Evolutionary conservation across 116 monocot species (phyloP).

Genomic region (Zostera marina): DNA sequence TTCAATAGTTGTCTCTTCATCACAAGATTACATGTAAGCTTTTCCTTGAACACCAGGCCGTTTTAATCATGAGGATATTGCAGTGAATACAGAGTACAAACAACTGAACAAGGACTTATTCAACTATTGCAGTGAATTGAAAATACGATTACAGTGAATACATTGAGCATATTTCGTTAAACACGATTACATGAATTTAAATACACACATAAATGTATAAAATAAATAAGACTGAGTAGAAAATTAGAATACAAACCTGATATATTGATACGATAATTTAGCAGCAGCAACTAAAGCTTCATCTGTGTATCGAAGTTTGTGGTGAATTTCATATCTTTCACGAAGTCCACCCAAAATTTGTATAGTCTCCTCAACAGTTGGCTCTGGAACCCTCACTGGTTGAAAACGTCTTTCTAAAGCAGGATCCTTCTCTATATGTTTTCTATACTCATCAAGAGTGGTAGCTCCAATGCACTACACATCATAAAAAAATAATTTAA

Average conservation of each 20-base stretch:
- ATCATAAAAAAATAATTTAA: background rate
- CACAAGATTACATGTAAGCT: too few species aligned
- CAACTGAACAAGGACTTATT: too few species aligned
- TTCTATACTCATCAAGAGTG: constrained; percentile 63
- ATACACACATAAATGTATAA: background rate
- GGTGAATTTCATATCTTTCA: constrained; percentile 84
- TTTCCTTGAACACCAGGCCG: too few species aligned
- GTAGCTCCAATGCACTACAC: constrained; percentile 66
- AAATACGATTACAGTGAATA: too few species aligned
- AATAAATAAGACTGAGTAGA: background rate
- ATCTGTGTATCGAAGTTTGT: constrained; percentile 84
- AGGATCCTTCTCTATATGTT: constrained; percentile 85
- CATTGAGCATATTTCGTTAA: too few species aligned
- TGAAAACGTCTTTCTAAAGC: constrained; percentile 85
- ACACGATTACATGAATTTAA: too few species aligned
- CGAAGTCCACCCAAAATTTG: constrained; percentile 77
- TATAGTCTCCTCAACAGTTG: constrained; percentile 81
- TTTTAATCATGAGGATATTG: too few species aligned
- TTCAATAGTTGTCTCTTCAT: too few species aligned
- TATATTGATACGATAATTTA: constrained; percentile 69
- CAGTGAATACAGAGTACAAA: too few species aligned
- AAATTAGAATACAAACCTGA: constrained; percentile 21
- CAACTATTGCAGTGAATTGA: too few species aligned
- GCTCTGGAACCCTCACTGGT: constrained; percentile 71
- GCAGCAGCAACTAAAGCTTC: constrained; percentile 79